These are phyloP conservation scores for Pseudogymnoascus sp. DNA, from an alignment of 2,329 filamentous ascomycete genomes.

Conservation along the genomic window DNA sequence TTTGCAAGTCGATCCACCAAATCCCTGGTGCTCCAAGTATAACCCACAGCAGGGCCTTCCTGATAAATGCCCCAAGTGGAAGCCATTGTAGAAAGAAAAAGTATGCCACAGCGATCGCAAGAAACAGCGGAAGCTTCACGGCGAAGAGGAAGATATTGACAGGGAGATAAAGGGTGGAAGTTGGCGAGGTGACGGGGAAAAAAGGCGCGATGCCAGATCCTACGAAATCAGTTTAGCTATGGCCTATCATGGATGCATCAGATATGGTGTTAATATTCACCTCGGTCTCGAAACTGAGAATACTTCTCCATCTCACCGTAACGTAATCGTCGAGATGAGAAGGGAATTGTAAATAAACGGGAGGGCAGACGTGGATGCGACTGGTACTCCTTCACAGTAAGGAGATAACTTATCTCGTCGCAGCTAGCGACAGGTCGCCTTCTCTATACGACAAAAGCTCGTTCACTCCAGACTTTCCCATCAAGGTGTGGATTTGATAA, in stretches of 20 bases:
- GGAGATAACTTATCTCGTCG: conserved; percentile 7
- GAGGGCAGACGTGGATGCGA: conserved; percentile 1
- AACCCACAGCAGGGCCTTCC: conserved; percentile 81
- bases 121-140: conserved; percentile 70
- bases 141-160: conserved; percentile 67
- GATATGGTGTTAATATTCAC: conserved; percentile 34
- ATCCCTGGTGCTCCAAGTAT: conserved; percentile 84
- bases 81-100: conserved; percentile 79
- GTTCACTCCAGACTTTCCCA: conserved; percentile 2
- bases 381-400: neutral
- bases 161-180: conserved; percentile 55
- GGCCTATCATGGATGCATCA: conserved; percentile 16
- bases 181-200: conserved; percentile 66
- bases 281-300: conserved; percentile 67
- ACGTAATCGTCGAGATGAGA: neutral
- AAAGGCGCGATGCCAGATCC: conserved; percentile 96
- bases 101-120: conserved; percentile 60
- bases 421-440: conserved; percentile 8
- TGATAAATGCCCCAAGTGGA: conserved; percentile 59
- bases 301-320: conserved; percentile 59
- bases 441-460: conserved; percentile 6
- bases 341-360: neutral
- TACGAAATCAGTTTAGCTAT: conserved; percentile 34
- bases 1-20: conserved; percentile 98
- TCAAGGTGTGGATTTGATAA: neutral